phyloP scores from a whole-genome alignment of 345 rosid genomes.

The Hibiscus mutabilis region DNA sequence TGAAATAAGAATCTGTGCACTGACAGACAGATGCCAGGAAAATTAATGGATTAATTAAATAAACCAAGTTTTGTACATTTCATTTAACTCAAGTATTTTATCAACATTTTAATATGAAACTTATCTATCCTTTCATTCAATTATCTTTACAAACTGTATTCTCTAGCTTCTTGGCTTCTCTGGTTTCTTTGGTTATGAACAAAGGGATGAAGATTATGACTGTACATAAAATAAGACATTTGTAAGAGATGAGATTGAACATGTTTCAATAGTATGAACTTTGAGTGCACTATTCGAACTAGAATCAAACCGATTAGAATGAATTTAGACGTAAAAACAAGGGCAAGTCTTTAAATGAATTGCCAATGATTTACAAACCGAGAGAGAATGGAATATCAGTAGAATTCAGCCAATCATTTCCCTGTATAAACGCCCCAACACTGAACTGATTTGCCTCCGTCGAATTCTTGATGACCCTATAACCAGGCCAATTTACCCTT shows the following conservation, averaged over 20 bases:
- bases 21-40: background rate
- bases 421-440: constrained; percentile 50
- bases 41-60: background rate
- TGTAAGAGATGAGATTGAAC: too few species aligned
- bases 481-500: constrained; percentile 76
- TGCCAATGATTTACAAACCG: background rate
- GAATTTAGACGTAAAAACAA: background rate
- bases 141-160: too few species aligned
- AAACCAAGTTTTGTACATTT: background rate
- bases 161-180: too few species aligned
- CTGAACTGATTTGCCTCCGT: constrained; percentile 52
- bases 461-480: constrained; percentile 31
- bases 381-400: constrained; percentile 43
- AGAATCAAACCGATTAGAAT: too few species aligned
- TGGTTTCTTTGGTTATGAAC: too few species aligned
- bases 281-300: too few species aligned
- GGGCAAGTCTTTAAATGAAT: background rate
- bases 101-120: too few species aligned
- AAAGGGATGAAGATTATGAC: too few species aligned
- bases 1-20: background rate
- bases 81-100: background rate
- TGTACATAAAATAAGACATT: too few species aligned
- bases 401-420: constrained; percentile 54
- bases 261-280: too few species aligned
- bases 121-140: too few species aligned